Evolutionary conservation across 1,284 basidiomycete species (phyloP), one percentile per base, ranked within the genome.

Genomic region (Cystobasidium slooffiae): DNA sequence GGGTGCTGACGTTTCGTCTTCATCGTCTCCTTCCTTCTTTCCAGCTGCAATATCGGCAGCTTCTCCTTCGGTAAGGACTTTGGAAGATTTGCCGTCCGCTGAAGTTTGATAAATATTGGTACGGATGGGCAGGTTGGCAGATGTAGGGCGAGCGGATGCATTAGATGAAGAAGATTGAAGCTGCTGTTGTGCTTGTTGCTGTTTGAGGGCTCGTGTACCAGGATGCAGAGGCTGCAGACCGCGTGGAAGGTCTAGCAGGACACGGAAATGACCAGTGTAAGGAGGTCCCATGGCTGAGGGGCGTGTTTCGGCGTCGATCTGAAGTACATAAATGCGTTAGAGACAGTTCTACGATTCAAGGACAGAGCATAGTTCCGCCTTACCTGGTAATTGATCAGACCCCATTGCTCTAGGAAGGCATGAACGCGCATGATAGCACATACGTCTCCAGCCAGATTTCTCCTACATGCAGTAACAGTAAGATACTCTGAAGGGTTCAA

Each of bases 391-490:
- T 99, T 99, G 82, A 99, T 91, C 75, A 99, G 86, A 0, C 97
- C 96, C 96, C 96, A 99, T 81, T 98, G 96, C 83, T 99, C 97
- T 53, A 99, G 86, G 83, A 99, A 98, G 18, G 94, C 95, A 83
- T 99, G 96, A 0, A 99, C 96, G 67, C 97, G 89, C 95, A 98
- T 97, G 81, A 99, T 93, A 37, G 94, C 94, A 81, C 97, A 97
- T 9, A 99, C 96, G 82, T 99, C 96, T 72, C 97, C 97, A 3
- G 96, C 96, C 76, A 99, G 83, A 83, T 99, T 99, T 77, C 97
- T 86, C 80, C 96, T 84, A 81, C 96, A 99, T 0, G 96, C 96
- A 1, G 96, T 99, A 75, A 99, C 93, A 8, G 97, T 99, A 73
- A 99, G 87, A 81, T 99, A 99, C 83, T 99, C 96, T 53, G 88